Percentiles rank a stretch among this genome's conserved stretches.
phyloP scores from a whole-genome alignment of 495 filamentous ascomycete genomes.

The Apodospora peruviana region DNA sequence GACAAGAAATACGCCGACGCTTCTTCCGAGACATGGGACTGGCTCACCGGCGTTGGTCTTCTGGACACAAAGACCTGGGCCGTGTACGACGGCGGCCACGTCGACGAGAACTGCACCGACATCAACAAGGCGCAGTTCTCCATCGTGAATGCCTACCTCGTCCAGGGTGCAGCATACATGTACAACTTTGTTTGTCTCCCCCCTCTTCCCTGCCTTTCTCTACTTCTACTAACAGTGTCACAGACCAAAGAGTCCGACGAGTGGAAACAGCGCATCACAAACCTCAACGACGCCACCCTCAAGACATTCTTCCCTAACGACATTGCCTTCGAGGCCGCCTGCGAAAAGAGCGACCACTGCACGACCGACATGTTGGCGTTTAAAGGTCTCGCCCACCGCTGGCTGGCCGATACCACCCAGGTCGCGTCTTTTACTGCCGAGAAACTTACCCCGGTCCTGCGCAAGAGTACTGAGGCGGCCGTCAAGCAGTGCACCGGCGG shows the following conservation, averaged over 20 bases:
- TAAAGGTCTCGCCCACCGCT: constrained; percentile 74
- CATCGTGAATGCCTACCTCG: constrained; percentile 69
- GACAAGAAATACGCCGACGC: constrained; percentile 74
- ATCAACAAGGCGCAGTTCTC: constrained; percentile 62
- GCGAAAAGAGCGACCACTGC: constrained; percentile 53
- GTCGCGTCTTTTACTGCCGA: constrained; percentile 59
- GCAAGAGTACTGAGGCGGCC: constrained; percentile 58
- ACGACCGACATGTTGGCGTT: constrained; percentile 68
- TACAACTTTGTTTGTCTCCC: too few relatives aligned
- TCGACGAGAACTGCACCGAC: constrained; percentile 54
- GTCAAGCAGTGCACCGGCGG: constrained; percentile 51
- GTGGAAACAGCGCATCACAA: constrained; percentile 56
- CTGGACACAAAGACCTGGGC: constrained; percentile 51
- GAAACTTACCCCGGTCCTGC: constrained; percentile 54
- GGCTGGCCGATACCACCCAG: constrained; percentile 61
- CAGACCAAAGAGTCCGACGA: constrained; percentile 10
- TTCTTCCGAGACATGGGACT: constrained; percentile 69
- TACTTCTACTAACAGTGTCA: too few relatives aligned
- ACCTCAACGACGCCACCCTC: constrained; percentile 53
- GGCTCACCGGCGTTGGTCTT: constrained; percentile 57
- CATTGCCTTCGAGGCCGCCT: constrained; percentile 63
- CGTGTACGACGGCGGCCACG: constrained; percentile 68
- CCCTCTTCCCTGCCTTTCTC: too few relatives aligned
- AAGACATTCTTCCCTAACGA: constrained; percentile 51
- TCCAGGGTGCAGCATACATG: constrained; percentile 72